Base-by-base conservation (phyloP, 1,139 yeast species). In the Meyerozyma smithsonii region DNA sequence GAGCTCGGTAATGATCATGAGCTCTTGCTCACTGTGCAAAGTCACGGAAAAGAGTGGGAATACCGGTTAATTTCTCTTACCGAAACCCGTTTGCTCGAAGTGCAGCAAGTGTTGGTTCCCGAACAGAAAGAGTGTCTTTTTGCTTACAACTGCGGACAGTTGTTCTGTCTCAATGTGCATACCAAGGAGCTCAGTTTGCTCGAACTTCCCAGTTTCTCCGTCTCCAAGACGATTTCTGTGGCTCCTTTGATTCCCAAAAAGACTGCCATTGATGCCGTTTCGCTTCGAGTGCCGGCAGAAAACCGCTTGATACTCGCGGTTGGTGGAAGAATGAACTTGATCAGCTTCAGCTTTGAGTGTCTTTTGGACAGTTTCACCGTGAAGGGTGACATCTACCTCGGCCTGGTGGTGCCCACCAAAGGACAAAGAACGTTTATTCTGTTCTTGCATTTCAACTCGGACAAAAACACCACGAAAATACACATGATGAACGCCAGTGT, bases 401-500 rank as follows among this genome's bases (percentile, higher is more conserved):
- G 59, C 38, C 64, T 64, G 37, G 64, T 64, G 5, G 68, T 71
- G 21, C 55, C 56, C 6, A 77, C 73, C 12, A 63, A 59, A 36
- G 81, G 81, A 8, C 21, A 17, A 18, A 16, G 21, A 4, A 64
- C 81, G 0, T 62, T 66, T 54, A 71, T 70, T n/a, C 54, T 74
- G 39, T 67, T 64, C 46, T 56, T 74, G 38, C 61, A 69, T 42
- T 61, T 63, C 42, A 71, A 72, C 43, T 51, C 58, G 15, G 70
- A 66, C 47, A 72, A 72, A 46, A 72, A 74, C 39, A 65, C 64
- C 39, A 64, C 72, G 24, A 62, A 66, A 40, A 59, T 75, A 45
- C 69, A 72, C 47, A 61, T 70, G 36, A 60, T 70, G 41, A 75
- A 80, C 38, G 70, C 84, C 25, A 79, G 81, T 46, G 77, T 81